A percentile compares a stretch with the other conserved stretches of the same genome.
Conservation (phyloP, 2,329 filamentous ascomycete species). For the Penicillium sp. region DNA sequence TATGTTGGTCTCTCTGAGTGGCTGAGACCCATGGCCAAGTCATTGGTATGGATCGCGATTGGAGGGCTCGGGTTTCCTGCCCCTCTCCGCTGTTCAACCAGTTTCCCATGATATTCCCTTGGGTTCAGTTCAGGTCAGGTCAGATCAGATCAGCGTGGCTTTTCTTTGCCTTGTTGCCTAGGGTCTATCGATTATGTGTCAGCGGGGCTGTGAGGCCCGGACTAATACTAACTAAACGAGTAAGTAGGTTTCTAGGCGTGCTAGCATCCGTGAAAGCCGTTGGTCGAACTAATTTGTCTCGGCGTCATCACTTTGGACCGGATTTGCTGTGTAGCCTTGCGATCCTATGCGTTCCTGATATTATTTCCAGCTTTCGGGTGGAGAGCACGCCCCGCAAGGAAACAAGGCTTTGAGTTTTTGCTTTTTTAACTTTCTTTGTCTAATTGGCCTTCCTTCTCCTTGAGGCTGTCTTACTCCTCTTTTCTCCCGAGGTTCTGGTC, state of each 20-base stretch:
- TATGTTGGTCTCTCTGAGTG: background rate
- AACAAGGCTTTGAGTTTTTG: background rate
- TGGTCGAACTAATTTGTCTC: background rate
- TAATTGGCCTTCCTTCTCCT: background rate
- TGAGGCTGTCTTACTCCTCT: constrained; percentile 1
- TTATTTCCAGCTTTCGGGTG: background rate
- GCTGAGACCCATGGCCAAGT: constrained; percentile 1
- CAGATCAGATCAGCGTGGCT: background rate
- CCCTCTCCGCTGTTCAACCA: background rate
- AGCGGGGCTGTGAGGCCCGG: background rate
- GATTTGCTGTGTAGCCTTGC: background rate
- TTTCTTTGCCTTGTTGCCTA: background rate
- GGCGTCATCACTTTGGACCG: background rate
- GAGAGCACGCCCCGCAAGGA: background rate
- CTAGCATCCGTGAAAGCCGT: background rate
- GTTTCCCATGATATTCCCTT: background rate
- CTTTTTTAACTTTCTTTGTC: background rate
- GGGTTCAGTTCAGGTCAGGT: background rate
- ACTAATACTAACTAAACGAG: background rate
- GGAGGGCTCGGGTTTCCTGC: background rate
- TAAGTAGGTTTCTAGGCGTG: background rate
- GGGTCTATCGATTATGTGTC: background rate
- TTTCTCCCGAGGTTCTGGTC: background rate
- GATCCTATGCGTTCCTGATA: background rate
- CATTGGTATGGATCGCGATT: background rate